These are phyloP conservation scores for Chalciporus sp. DNA, from an alignment of 1,284 basidiomycete genomes.

Conservation along the genomic window DNA sequence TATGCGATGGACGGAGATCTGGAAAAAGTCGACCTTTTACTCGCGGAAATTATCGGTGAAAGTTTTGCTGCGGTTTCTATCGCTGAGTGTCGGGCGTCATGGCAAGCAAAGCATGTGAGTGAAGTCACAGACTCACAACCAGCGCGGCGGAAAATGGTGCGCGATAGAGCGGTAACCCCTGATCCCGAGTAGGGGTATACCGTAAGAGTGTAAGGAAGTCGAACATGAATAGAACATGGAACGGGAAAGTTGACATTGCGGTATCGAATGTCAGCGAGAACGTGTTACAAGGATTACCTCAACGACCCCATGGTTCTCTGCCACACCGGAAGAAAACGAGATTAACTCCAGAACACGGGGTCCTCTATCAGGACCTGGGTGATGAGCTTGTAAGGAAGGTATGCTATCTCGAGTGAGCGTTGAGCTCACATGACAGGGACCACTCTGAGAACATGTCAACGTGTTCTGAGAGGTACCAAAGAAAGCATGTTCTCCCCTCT, in stretches of 20 bases:
- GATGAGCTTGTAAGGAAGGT: constrained; percentile 2
- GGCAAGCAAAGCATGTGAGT: not conserved
- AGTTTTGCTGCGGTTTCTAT: no score
- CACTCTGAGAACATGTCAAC: no score
- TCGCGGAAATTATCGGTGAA: not conserved
- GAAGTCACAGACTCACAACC: constrained; percentile 2
- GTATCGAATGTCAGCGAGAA: constrained; percentile 6
- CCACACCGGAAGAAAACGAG: not conserved
- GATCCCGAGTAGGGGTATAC: not conserved
- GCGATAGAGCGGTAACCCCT: not conserved
- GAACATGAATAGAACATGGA: constrained; percentile 8
- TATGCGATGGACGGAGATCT: not conserved
- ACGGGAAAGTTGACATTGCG: constrained; percentile 15
- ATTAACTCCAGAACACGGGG: constrained; percentile 13
- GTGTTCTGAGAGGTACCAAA: no score
- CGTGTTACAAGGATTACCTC: constrained; percentile 20
- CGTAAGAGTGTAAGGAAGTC: constrained; percentile 3
- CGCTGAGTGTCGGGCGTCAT: not conserved
- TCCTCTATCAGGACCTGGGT: not conserved
- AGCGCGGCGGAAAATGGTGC: not conserved
- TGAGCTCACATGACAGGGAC: constrained; percentile 14
- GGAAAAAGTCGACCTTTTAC: not conserved
- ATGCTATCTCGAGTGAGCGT: constrained; percentile 4
- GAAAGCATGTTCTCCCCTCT: no score
- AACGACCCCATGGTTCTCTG: constrained; percentile 7